Evolutionary conservation across 352 stramenopile genomes (phyloP).

Genomic region (Pythium aphanidermatum): DNA sequence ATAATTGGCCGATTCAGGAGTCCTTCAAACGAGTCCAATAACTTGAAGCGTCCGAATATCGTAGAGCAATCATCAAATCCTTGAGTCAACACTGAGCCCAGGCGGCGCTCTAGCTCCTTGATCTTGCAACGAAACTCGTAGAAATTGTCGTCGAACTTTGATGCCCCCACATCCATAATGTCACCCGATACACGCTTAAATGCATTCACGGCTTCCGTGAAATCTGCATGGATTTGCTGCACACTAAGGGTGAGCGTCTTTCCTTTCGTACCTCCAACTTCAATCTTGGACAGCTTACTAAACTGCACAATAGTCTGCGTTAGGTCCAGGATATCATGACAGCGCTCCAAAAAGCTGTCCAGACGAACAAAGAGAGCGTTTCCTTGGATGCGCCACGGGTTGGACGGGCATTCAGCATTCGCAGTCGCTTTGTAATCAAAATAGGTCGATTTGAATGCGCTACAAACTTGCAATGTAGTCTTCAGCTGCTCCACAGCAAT

Average conservation of each 20-base stretch:
- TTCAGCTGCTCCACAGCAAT: slow-evolving; percentile 94
- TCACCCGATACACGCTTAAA: slow-evolving; percentile 96
- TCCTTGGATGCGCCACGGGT: slow-evolving; percentile 97
- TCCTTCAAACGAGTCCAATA: slow-evolving; percentile 96
- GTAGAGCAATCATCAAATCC: slow-evolving; percentile 97
- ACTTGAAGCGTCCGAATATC: slow-evolving; percentile 96
- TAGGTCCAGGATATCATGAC: slow-evolving; percentile 97
- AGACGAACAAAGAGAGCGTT: slow-evolving; percentile 97
- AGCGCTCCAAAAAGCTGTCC: slow-evolving; percentile 96
- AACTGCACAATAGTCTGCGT: slow-evolving; percentile 98
- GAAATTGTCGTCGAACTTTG: slow-evolving; percentile 97
- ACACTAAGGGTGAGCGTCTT: slow-evolving; percentile 92
- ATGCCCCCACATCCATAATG: slow-evolving; percentile 97
- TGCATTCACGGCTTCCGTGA: slow-evolving; percentile 90
- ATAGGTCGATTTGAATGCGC: slow-evolving; percentile 97
- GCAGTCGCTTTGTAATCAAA: slow-evolving; percentile 97
- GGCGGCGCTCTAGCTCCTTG: slow-evolving; percentile 96
- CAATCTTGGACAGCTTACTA: slow-evolving; percentile 96
- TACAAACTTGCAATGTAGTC: slow-evolving; percentile 91
- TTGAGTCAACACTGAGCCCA: slow-evolving; percentile 95
- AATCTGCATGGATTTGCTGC: slow-evolving; percentile 95
- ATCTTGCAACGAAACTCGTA: slow-evolving; percentile 97
- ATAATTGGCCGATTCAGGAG: slow-evolving; percentile 95
- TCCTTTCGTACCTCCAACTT: slow-evolving; percentile 96
- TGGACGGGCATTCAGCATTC: slow-evolving; percentile 95